Evolutionary conservation across 495 filamentous ascomycete species (phyloP).

Genomic region (Daldinia bambusicola): DNA sequence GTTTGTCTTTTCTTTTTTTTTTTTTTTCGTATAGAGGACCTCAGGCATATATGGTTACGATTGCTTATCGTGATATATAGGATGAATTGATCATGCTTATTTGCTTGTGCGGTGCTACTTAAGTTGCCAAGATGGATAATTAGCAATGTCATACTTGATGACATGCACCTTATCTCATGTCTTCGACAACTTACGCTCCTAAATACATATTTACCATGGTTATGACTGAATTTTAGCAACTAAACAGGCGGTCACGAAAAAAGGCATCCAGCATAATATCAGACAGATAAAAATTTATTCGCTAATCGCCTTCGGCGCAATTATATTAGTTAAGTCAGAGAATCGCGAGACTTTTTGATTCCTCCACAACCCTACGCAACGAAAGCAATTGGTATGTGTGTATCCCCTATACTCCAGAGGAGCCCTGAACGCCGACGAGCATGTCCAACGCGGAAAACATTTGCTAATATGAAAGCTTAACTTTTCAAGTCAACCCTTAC

Average conservation of each 20-base stretch:
- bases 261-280: not conserved
- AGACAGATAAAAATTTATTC: not conserved
- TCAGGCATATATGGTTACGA: not conserved
- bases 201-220: too few species aligned
- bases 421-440: not conserved
- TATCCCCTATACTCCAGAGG: not conserved
- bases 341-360: not conserved
- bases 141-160: not conserved
- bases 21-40: too few species aligned
- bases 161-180: not conserved
- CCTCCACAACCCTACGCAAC: not conserved
- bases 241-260: not conserved
- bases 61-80: not conserved
- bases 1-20: not conserved
- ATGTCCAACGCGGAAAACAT: not conserved
- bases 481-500: too few species aligned
- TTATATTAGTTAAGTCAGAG: not conserved
- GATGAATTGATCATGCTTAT: not conserved
- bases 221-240: not conserved
- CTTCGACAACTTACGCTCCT: not conserved
- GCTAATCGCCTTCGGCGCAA: not conserved
- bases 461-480: not conserved
- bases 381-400: constrained; percentile 4
- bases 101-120: not conserved
- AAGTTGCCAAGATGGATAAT: not conserved